Evolutionary conservation across 208 protist genomes (phyloP).

Genomic region (Chromosphaera perkinsii): DNA sequence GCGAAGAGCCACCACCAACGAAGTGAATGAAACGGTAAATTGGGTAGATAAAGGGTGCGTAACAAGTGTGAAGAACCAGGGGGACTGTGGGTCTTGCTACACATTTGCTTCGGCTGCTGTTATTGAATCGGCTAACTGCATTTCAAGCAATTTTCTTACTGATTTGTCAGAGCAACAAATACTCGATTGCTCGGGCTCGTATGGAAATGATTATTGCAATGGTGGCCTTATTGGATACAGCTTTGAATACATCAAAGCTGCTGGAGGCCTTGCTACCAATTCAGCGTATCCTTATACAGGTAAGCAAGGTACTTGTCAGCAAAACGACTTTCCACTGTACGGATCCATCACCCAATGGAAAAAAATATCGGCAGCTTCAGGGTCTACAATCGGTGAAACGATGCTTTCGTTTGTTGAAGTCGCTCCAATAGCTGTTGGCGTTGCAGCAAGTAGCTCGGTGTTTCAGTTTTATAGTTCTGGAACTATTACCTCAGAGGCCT

Average conservation of each 20-base stretch:
- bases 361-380: no score
- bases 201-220: conserved; percentile 41
- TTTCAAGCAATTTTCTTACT: no score
- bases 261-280: no score
- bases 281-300: no score
- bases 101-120: no score
- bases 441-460: background rate
- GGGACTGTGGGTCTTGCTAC: no score
- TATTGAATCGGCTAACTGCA: no score
- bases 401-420: background rate
- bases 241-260: conserved; percentile 58
- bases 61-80: no score
- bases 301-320: background rate
- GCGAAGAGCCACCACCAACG: background rate
- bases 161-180: conserved; percentile 42
- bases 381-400: background rate
- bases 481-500: background rate
- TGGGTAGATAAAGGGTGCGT: no score
- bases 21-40: no score
- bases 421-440: conserved; percentile 4
- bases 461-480: conserved; percentile 17
- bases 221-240: conserved; percentile 70
- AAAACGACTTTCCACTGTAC: background rate
- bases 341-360: background rate
- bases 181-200: conserved; percentile 24